phyloP scores from a whole-genome alignment of 164 flowering plant species.

The Malania oleifera region DNA sequence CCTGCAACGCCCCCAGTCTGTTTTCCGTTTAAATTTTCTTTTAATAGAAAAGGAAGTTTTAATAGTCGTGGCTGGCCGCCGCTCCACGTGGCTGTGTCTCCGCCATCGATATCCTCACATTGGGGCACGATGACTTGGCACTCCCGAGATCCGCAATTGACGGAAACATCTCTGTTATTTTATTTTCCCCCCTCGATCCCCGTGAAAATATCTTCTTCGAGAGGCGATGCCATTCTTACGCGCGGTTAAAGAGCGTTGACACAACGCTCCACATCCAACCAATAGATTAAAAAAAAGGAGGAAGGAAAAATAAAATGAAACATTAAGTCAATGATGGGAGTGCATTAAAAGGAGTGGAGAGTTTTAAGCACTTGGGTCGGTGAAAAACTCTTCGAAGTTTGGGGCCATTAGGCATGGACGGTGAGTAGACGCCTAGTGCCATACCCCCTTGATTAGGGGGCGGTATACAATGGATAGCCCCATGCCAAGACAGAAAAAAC shows the following conservation, averaged over 20 bases:
- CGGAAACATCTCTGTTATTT: conserved; percentile 7
- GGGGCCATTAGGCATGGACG: no score
- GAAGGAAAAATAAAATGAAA: no score
- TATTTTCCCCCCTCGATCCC: conserved; percentile 7
- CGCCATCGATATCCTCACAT: conserved; percentile 14
- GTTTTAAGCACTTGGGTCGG: no score
- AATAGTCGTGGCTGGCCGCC: neutral
- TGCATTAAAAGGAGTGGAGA: no score
- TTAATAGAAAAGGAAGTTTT: no score
- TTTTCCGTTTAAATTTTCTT: conserved; percentile 5
- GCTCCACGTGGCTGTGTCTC: conserved; percentile 25
- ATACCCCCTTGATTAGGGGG: no score
- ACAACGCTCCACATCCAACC: neutral
- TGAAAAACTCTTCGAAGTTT: no score
- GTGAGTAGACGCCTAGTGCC: no score
- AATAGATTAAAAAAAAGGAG: no score
- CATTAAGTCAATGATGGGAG: no score
- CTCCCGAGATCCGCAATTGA: conserved; percentile 19
- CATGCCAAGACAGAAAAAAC: no score
- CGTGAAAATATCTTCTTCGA: conserved; percentile 2
- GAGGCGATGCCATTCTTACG: neutral
- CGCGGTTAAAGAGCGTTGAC: neutral
- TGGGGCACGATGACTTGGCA: neutral
- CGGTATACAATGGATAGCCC: no score
- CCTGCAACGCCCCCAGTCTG: neutral